These are phyloP conservation scores for Schoenoplectus tabernaemontani DNA, from an alignment of 202 grass and related monocot genomes.

Conservation along the genomic window DNA sequence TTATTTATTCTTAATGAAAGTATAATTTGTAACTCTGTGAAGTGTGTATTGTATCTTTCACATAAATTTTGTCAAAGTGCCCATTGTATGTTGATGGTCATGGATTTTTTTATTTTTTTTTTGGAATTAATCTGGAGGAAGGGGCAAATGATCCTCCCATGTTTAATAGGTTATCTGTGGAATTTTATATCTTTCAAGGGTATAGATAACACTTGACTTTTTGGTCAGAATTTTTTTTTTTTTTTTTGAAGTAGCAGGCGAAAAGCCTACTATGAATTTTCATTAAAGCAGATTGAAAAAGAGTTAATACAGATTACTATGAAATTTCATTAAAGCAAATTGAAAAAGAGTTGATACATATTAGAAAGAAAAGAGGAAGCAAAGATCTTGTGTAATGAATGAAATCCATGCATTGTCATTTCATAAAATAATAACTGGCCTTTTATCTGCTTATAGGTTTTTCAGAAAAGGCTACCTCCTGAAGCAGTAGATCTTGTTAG, in stretches of 20 bases:
- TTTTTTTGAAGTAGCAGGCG: too few relatives aligned
- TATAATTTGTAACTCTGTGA: neutral
- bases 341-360: too few relatives aligned
- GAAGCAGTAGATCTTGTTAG: conserved; percentile 82
- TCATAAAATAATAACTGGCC: neutral
- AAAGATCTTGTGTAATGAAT: too few relatives aligned
- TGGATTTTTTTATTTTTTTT: neutral
- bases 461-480: conserved; percentile 70
- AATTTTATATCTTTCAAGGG: neutral
- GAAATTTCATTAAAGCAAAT: too few relatives aligned
- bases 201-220: neutral
- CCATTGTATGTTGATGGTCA: neutral
- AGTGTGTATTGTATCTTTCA: neutral
- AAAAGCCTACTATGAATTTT: too few relatives aligned
- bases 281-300: too few relatives aligned
- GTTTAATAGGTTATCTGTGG: neutral
- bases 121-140: neutral
- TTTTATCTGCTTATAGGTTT: conserved; percentile 50
- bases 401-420: too few relatives aligned
- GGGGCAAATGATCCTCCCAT: neutral
- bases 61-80: neutral
- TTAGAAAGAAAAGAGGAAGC: too few relatives aligned
- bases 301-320: too few relatives aligned
- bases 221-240: neutral
- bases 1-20: neutral